Conservation (phyloP, 2,329 filamentous ascomycete genomes). For the Neofusicoccum cordaticola region DNA sequence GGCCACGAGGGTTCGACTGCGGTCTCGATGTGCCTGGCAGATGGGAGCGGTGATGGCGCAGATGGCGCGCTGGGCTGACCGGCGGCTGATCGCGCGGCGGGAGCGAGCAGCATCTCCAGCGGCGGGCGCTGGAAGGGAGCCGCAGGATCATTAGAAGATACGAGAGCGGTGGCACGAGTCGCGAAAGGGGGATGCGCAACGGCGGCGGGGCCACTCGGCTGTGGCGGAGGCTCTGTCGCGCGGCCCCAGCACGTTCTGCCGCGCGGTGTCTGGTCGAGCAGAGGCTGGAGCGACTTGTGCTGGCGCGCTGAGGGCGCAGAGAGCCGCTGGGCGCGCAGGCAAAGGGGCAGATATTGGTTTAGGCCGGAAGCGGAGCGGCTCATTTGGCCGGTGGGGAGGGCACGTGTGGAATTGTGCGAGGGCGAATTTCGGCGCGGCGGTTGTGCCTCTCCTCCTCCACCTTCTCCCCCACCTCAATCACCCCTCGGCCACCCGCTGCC, state of each 20-base stretch:
- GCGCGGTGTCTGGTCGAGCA: not conserved
- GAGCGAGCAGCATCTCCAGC: no score
- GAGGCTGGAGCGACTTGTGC: not conserved
- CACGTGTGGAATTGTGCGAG: not conserved
- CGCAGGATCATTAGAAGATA: constrained; percentile 2
- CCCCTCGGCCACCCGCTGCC: not conserved
- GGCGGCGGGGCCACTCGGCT: not conserved
- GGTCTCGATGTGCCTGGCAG: not conserved
- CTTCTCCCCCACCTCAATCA: not conserved
- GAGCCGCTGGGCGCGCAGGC: not conserved
- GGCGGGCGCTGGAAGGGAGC: not conserved
- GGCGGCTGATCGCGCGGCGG: not conserved
- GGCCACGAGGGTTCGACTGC: not conserved
- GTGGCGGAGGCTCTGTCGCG: not conserved
- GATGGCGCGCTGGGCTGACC: not conserved
- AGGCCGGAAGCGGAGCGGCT: not conserved
- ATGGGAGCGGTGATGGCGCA: not conserved
- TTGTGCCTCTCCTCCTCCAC: constrained; percentile 1
- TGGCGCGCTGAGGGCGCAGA: not conserved
- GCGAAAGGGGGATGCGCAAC: not conserved
- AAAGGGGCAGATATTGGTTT: constrained; percentile 14
- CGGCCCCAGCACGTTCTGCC: not conserved
- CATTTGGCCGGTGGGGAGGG: constrained; percentile 5
- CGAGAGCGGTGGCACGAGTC: not conserved
- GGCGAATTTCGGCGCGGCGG: not conserved